These are phyloP conservation scores for Pestalotiopsis sp. DNA, from an alignment of 2,329 filamentous ascomycete genomes.

Conservation along the genomic window DNA sequence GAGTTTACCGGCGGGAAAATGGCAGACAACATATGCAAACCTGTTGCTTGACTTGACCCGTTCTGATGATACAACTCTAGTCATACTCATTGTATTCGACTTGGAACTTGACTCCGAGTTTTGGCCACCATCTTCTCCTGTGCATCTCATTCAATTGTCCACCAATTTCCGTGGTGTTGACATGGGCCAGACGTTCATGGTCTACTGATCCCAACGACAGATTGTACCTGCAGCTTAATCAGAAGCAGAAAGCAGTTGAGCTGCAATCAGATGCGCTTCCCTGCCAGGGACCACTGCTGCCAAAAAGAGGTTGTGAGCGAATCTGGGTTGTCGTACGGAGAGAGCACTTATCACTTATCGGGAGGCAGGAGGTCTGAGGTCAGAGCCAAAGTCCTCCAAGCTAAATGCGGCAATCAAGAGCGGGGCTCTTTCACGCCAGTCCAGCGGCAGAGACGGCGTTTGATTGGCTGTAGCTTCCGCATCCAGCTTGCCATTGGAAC, in stretches of 20 bases:
- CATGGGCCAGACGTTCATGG: no score
- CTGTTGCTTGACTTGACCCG: no score
- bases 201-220: no score
- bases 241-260: background rate
- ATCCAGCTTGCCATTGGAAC: constrained; percentile 1
- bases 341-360: background rate
- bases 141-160: no score
- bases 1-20: no score
- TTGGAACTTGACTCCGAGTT: no score
- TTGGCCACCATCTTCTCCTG: no score
- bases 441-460: background rate
- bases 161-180: no score
- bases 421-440: background rate
- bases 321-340: background rate
- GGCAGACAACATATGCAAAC: no score
- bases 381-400: background rate
- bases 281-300: background rate
- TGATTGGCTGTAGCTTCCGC: constrained; percentile 9
- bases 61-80: no score
- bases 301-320: background rate
- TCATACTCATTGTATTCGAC: no score
- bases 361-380: background rate
- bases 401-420: constrained; percentile 4
- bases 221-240: background rate
- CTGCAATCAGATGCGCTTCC: background rate